Base-by-base conservation (phyloP, 345 rosid genomes). In the Kandelia obovata region DNA sequence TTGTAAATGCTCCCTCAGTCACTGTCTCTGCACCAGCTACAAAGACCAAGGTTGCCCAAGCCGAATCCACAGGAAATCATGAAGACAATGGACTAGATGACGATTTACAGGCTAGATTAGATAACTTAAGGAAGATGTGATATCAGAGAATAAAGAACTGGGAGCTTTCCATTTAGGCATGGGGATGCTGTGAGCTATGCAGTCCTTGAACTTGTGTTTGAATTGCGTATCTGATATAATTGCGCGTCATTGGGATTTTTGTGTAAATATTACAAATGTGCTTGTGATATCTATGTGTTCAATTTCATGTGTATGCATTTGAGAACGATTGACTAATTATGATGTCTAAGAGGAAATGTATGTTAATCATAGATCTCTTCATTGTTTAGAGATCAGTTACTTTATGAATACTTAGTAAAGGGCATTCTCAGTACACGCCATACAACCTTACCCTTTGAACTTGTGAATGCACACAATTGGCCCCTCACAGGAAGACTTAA, bases 31-130 rank as follows among this genome's bases (percentile, higher is more conserved):
- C 83, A 58, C 92, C 97, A 51, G 88, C 97, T 7, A 61, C 76
- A 1, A 84, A 82, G 77, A 84, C 82, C 70, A 88, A 85, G 77
- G 84, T 88, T 66, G 87, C 88, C 30, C 92, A 88, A 73, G 88
- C 81, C 9, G 97, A 91, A 77, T 70, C 87, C 19, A 56, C 88
- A 0, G 90, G 79, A 66, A 79, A 46, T 46, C 72, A 74, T 27
- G 96, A 88, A 1, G 85, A 86, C 2, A 73, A 84, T 7, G 97
- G 95, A 19, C 82, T 91, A 65, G 97, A 91, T 67, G 81, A 86
- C 59, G 97, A 91, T 51, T 80, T 91, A 58, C 97, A 91, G 79
- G 94, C 97, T 25, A 85, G 97, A 85, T 75, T 90, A 77, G 97
- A 91, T 77, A 91, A 91, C 75, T 78, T 91, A 19, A 81, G 97